These are phyloP conservation scores for Penicillium polonicum DNA, from an alignment of 2,329 filamentous ascomycete genomes.

Conservation along the genomic window DNA sequence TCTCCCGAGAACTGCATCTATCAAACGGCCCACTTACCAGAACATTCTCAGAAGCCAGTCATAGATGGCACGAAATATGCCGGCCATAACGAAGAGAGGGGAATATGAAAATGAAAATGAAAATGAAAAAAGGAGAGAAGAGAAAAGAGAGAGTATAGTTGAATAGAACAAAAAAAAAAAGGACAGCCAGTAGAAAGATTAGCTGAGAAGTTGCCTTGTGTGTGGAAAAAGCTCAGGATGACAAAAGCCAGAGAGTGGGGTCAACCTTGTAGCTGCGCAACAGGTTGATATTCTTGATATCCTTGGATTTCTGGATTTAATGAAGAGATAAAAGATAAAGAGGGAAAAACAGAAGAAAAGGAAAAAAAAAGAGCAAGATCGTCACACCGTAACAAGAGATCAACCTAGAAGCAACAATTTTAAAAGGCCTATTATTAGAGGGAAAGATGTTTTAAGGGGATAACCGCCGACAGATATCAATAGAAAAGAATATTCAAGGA, in stretches of 20 bases:
- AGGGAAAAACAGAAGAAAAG: constrained; percentile 1
- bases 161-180: constrained; percentile 9
- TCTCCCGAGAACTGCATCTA: constrained; percentile 28
- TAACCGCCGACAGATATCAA: not conserved
- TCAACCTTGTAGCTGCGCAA: constrained; percentile 2
- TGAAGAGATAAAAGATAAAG: constrained; percentile 5
- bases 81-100: constrained; percentile 67
- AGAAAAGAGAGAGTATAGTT: constrained; percentile 5
- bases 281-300: not conserved
- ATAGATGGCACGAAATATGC: constrained; percentile 90
- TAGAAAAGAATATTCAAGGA: constrained; percentile 2
- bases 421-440: constrained; percentile 1
- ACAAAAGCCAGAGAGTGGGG: constrained; percentile 21
- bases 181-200: constrained; percentile 12
- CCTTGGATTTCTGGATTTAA: not conserved
- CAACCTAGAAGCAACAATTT: not conserved
- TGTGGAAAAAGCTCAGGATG: constrained; percentile 9
- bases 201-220: constrained; percentile 13
- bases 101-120: not conserved
- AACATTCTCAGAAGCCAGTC: constrained; percentile 98
- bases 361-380: not conserved
- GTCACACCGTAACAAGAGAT: not conserved
- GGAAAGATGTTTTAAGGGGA: not conserved
- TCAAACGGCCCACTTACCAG: constrained; percentile 64
- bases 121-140: constrained; percentile 4